These are phyloP conservation scores for Begonia masoniana DNA, from an alignment of 306 rosid species.

Conservation along the genomic window DNA sequence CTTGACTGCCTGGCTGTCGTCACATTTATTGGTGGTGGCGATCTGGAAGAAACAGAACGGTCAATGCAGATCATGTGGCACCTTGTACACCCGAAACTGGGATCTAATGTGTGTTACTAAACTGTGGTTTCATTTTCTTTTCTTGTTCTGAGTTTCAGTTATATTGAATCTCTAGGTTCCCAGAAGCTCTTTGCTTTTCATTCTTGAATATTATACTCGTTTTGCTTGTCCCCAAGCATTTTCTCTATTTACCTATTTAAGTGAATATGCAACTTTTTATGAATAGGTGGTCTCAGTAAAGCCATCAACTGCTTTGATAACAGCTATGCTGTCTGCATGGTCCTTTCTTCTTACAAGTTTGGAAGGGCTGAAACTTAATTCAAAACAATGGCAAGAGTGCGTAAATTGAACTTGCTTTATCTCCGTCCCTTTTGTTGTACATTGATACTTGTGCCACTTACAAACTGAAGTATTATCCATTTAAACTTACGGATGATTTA, in stretches of 20 bases:
- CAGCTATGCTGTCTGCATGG: constrained; percentile 73
- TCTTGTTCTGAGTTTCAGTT: neutral
- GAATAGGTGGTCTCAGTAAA: constrained; percentile 61
- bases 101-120: constrained; percentile 43
- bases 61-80: constrained; percentile 95
- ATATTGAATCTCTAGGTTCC: too few species aligned
- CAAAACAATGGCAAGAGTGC: constrained; percentile 81
- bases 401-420: constrained; percentile 10
- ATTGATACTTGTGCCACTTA: too few species aligned
- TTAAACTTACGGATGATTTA: too few species aligned
- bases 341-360: constrained; percentile 82
- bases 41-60: constrained; percentile 66
- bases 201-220: too few species aligned
- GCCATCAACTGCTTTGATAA: constrained; percentile 48
- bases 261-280: constrained; percentile 3
- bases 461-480: too few species aligned
- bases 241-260: too few species aligned
- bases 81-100: constrained; percentile 70
- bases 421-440: neutral
- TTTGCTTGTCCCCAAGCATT: too few species aligned
- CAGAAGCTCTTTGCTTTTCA: too few species aligned
- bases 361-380: constrained; percentile 43
- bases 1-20: constrained; percentile 78
- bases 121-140: constrained; percentile 5
- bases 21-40: constrained; percentile 77